phyloP scores from a whole-genome alignment of 768 basidiomycete genomes.

The Rhodotorula sphaerocarpa region DNA sequence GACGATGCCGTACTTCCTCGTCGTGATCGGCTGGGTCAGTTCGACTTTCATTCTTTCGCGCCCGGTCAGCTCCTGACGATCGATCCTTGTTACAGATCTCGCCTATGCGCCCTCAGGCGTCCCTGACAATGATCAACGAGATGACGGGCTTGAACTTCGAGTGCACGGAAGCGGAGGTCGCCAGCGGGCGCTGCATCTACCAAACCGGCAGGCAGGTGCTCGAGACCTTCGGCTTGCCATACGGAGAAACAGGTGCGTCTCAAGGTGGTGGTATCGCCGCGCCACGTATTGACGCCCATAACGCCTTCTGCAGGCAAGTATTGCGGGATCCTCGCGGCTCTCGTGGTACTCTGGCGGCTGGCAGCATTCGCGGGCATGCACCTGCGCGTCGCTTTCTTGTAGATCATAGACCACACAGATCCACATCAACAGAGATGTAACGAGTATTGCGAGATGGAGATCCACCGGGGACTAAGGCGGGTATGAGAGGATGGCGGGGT shows the following conservation, averaged over 20 bases:
- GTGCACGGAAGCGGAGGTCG: constrained; percentile 40
- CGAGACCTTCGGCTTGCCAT: constrained; percentile 39
- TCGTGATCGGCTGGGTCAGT: constrained; percentile 37
- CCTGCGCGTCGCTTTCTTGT: constrained; percentile 1
- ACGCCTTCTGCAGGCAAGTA: constrained; percentile 19
- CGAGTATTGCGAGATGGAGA: too few relatives aligned
- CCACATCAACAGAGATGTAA: too few relatives aligned
- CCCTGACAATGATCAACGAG: constrained; percentile 46
- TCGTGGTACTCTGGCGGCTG: constrained; percentile 40
- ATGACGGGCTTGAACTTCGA: constrained; percentile 41
- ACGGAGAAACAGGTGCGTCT: constrained; percentile 1
- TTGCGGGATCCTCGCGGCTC: constrained; percentile 39
- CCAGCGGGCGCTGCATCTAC: constrained; percentile 43
- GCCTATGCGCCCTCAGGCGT: constrained; percentile 39
- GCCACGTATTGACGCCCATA: too few relatives aligned
- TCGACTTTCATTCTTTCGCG: background rate
- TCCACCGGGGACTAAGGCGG: too few relatives aligned
- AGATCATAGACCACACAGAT: background rate
- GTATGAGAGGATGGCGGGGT: too few relatives aligned
- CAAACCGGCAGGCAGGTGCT: constrained; percentile 44
- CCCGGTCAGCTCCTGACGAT: background rate
- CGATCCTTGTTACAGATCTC: constrained; percentile 12
- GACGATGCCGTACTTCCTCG: constrained; percentile 42
- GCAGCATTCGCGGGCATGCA: constrained; percentile 37
- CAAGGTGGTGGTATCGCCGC: too few relatives aligned